phyloP scores from a whole-genome alignment of 2,329 filamentous ascomycete species.

The Chlorencoelia australis region DNA sequence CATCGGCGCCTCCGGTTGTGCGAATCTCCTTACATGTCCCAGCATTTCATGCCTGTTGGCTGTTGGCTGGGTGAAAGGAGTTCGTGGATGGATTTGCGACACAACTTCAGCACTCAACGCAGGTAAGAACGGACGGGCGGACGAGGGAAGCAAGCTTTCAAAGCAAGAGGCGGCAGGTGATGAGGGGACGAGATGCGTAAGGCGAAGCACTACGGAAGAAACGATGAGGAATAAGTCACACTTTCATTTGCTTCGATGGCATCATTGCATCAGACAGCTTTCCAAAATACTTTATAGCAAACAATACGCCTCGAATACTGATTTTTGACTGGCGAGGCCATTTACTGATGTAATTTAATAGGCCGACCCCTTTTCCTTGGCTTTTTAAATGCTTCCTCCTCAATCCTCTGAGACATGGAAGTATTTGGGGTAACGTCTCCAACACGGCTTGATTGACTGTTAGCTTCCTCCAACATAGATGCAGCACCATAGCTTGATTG shows the following conservation, averaged over 20 bases:
- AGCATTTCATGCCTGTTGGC: no score
- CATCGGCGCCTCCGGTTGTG: no score
- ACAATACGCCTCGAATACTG: background rate
- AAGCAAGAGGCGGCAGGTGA: no score
- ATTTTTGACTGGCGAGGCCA: background rate
- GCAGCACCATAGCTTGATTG: conserved; percentile 1
- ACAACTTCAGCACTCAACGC: no score
- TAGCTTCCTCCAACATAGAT: conserved; percentile 1
- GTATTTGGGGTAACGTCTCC: conserved; percentile 1
- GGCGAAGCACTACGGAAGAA: background rate
- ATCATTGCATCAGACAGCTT: background rate
- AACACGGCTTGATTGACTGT: conserved; percentile 3
- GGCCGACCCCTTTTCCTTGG: conserved; percentile 1
- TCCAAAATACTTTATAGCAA: no score
- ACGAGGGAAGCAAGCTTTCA: no score
- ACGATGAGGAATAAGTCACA: background rate
- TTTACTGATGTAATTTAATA: background rate
- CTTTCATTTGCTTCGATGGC: background rate
- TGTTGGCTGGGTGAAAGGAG: no score
- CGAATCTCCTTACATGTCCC: no score
- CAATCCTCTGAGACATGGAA: no score
- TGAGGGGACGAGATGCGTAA: background rate
- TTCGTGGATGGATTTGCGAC: no score
- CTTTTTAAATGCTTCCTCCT: conserved; percentile 6
- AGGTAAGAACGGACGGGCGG: background rate